Conservation (phyloP, 306 rosid genomes). For the Morella rubra region DNA sequence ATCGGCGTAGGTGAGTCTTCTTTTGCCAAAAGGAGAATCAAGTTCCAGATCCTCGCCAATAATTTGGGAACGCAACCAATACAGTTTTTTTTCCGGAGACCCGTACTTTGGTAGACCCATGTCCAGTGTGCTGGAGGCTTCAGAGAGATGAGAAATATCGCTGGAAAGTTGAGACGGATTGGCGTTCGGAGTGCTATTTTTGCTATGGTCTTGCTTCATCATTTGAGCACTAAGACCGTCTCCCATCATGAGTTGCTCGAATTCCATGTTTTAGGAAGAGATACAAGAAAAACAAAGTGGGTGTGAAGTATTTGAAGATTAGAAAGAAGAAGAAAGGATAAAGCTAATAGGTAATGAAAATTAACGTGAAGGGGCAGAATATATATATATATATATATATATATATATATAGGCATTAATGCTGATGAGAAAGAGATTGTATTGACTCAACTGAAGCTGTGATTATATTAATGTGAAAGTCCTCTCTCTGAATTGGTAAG, state of each 20-base stretch:
- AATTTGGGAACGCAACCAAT: conserved; percentile 65
- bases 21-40: conserved; percentile 53
- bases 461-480: too few relatives aligned
- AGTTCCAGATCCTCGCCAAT: conserved; percentile 51
- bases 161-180: neutral
- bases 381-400: too few relatives aligned
- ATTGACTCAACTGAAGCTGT: too few relatives aligned
- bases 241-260: conserved; percentile 14
- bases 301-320: too few relatives aligned
- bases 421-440: too few relatives aligned
- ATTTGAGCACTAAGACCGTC: neutral
- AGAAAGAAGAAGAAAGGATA: neutral
- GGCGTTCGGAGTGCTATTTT: neutral
- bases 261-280: neutral
- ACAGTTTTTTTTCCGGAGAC: conserved; percentile 31
- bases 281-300: too few relatives aligned
- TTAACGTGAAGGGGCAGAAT: too few relatives aligned
- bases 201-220: neutral
- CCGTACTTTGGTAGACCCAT: conserved; percentile 21
- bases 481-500: too few relatives aligned
- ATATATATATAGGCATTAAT: too few relatives aligned
- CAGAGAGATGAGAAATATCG: conserved; percentile 22
- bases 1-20: conserved; percentile 69
- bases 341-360: too few relatives aligned
- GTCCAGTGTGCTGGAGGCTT: conserved; percentile 29